A percentile compares a stretch with the other conserved stretches of the same genome.
Conservation (phyloP, 208 protist species). For the Acanthamoeba triangularis region DNA sequence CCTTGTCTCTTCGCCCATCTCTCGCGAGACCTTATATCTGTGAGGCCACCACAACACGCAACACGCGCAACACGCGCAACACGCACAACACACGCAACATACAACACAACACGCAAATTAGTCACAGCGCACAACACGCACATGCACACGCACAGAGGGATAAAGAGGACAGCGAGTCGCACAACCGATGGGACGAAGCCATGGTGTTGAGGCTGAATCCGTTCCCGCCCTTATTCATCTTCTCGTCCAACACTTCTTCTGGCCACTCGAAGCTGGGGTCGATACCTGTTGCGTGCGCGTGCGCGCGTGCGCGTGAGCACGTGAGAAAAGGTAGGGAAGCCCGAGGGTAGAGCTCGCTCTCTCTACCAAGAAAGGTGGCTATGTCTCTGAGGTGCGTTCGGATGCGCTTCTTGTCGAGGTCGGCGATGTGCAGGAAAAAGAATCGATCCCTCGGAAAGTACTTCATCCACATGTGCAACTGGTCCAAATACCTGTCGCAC, state of each 20-base stretch:
- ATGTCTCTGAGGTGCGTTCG: constrained; percentile 39
- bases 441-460: constrained; percentile 46
- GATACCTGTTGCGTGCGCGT: neutral
- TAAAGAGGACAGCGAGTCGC: neutral
- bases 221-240: constrained; percentile 59
- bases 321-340: neutral
- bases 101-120: too few relatives aligned
- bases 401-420: constrained; percentile 16
- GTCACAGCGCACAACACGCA: too few relatives aligned
- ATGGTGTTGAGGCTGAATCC: constrained; percentile 65
- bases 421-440: constrained; percentile 64
- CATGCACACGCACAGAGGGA: too few relatives aligned
- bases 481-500: neutral
- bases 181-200: constrained; percentile 59
- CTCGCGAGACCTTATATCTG: neutral
- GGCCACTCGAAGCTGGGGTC: constrained; percentile 35
- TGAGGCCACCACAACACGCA: neutral
- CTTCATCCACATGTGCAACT: constrained; percentile 60
- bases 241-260: constrained; percentile 50
- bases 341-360: too few relatives aligned
- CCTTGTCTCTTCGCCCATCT: constrained; percentile 39
- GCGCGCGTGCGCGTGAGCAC: neutral
- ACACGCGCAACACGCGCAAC: neutral
- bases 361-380: neutral
- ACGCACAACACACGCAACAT: neutral